Percentiles rank a stretch among this genome's conserved stretches.
Conservation (phyloP, 139 green algal genomes). For the Tetradesmus obliquus region DNA sequence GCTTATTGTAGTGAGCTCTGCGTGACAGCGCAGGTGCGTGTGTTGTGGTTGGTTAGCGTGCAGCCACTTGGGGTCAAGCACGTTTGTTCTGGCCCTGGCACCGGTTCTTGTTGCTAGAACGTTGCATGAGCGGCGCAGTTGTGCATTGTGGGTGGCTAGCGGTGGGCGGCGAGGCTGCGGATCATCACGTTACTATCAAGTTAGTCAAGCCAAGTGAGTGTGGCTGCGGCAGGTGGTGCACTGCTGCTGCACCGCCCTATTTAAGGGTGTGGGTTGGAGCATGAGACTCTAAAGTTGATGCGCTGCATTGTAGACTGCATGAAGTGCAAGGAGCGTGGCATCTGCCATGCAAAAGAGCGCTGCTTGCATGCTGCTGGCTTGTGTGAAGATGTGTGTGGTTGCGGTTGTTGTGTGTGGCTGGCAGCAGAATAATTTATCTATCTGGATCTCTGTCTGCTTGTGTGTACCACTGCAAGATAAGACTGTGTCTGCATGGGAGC, state of each 20-base stretch:
- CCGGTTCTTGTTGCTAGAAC: neutral
- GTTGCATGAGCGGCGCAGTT: neutral
- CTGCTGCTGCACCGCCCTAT: neutral
- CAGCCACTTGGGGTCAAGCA: too few relatives aligned
- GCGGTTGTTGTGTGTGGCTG: neutral
- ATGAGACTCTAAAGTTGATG: neutral
- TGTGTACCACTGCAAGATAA: neutral
- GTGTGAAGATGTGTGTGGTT: neutral
- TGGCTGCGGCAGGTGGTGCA: neutral
- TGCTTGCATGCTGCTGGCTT: neutral
- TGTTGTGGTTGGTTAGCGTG: neutral
- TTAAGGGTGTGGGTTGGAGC: neutral
- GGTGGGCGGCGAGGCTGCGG: neutral
- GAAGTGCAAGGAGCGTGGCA: too few relatives aligned
- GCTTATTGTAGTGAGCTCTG: neutral
- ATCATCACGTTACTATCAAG: neutral
- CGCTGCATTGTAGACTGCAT: too few relatives aligned
- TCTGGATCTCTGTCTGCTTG: neutral
- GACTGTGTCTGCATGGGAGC: neutral
- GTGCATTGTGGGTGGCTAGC: neutral
- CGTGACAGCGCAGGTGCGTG: neutral
- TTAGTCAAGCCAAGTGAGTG: too few relatives aligned
- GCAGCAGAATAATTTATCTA: neutral
- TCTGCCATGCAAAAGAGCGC: too few relatives aligned
- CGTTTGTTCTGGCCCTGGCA: neutral